Evolutionary conservation across 148 eudicot species (phyloP).

Genomic region (Suaeda aralocaspica): DNA sequence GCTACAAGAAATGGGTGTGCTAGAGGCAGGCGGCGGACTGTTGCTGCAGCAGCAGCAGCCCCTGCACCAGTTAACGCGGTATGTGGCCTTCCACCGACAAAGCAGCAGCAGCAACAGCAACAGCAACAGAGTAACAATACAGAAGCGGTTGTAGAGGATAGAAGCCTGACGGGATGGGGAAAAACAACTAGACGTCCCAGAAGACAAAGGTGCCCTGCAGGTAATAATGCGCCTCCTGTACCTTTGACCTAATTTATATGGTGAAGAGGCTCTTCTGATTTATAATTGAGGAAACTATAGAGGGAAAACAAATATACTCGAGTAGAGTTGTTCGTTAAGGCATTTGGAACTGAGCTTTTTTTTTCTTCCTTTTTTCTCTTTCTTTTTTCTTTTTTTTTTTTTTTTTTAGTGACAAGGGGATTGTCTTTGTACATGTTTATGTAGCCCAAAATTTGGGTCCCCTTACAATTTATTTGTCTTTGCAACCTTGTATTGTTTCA

Average conservation of each 20-base stretch:
- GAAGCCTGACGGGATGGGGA: conserved; percentile 86
- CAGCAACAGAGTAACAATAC: conserved; percentile 21
- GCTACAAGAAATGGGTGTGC: conserved; percentile 49
- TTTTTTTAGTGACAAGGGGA: conserved; percentile 21
- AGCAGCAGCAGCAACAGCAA: conserved; percentile 28
- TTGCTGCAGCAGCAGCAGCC: conserved; percentile 25
- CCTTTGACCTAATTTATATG: conserved; percentile 38
- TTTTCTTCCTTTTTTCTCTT: conserved; percentile 4
- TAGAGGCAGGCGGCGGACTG: conserved; percentile 55
- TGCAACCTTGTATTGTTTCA: conserved; percentile 32
- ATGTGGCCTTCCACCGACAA: conserved; percentile 33
- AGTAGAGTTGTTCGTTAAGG: conserved; percentile 30
- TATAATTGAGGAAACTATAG: conserved; percentile 23
- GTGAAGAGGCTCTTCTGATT: conserved; percentile 17
- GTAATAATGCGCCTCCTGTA: conserved; percentile 46
- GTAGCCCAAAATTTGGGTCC: conserved; percentile 35
- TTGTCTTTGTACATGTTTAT: conserved; percentile 49
- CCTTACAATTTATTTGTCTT: conserved; percentile 18
- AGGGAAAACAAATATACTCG: conserved; percentile 23
- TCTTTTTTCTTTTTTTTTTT: neutral
- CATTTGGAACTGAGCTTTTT: conserved; percentile 21
- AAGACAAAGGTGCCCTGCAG: conserved; percentile 68
- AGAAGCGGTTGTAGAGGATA: conserved; percentile 57
- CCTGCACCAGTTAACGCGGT: conserved; percentile 24
- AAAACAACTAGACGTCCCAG: conserved; percentile 88